A percentile compares a stretch with the other conserved stretches of the same genome.
Evolutionary conservation across 2,329 filamentous ascomycete genomes (phyloP).

Genomic region (Penicillium sp.): DNA sequence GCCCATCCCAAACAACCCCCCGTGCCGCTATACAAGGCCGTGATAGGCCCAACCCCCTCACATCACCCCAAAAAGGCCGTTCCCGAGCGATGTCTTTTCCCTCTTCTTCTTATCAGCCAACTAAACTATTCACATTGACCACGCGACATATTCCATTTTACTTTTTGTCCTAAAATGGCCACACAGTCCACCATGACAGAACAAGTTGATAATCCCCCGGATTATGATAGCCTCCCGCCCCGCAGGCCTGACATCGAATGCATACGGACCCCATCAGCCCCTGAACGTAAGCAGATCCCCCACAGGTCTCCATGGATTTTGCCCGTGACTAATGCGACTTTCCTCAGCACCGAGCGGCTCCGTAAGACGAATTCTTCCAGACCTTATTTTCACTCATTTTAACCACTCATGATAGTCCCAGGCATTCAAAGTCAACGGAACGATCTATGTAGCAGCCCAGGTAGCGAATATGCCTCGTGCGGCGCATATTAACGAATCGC

Average conservation of each 20-base stretch:
- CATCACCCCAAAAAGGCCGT: not conserved
- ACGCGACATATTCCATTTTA: not conserved
- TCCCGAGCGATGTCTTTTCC: not conserved
- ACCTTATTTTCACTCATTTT: not conserved
- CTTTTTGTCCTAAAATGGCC: not conserved
- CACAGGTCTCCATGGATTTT: not conserved
- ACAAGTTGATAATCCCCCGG: not conserved
- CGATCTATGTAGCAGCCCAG: conserved; percentile 3
- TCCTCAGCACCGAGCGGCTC: conserved; percentile 1
- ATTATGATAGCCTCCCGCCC: not conserved
- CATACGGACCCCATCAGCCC: not conserved
- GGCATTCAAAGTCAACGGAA: conserved; percentile 6
- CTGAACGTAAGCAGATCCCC: not conserved
- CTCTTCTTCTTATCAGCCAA: not conserved
- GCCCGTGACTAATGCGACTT: not conserved
- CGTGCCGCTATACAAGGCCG: not conserved
- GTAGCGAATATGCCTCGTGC: not conserved
- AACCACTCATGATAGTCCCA: not conserved
- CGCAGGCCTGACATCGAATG: not conserved
- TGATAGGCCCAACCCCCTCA: not conserved
- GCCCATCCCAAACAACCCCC: not conserved
- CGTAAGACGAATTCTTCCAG: not conserved
- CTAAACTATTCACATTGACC: not conserved
- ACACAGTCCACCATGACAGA: not conserved
- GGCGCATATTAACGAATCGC: not conserved